Percentiles rank a stretch among this genome's conserved stretches.
Evolutionary conservation across 1,139 yeast species (phyloP).

Genomic region (Geotrichum aggregatum): DNA sequence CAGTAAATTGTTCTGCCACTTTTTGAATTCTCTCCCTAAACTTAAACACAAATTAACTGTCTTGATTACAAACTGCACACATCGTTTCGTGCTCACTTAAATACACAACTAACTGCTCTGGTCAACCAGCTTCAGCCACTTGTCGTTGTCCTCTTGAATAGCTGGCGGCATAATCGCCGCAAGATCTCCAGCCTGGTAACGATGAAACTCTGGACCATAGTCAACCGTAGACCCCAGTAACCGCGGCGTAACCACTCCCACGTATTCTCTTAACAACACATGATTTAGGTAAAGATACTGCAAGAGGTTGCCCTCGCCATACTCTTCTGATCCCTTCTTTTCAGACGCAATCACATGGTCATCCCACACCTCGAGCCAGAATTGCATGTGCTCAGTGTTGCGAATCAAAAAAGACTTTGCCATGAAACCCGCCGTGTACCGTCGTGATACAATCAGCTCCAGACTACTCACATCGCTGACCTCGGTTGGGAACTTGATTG

Average conservation of each 20-base stretch:
- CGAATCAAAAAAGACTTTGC: slow-evolving; percentile 15
- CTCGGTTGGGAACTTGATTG: slow-evolving; percentile 8
- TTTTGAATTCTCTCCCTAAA: no score
- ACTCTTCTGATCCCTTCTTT: neutral
- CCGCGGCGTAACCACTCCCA: slow-evolving; percentile 13
- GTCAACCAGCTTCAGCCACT: no score
- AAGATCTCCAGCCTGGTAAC: slow-evolving; percentile 4
- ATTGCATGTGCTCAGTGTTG: slow-evolving; percentile 12
- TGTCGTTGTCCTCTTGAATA: no score
- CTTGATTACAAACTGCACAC: no score
- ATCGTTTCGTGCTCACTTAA: no score
- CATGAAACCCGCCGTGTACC: slow-evolving; percentile 1
- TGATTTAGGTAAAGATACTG: slow-evolving; percentile 14
- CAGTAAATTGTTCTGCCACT: no score
- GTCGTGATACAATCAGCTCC: slow-evolving; percentile 9
- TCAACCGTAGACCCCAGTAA: neutral
- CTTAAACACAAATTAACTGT: no score
- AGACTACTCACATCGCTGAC: neutral
- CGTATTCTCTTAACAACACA: neutral
- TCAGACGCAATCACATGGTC: slow-evolving; percentile 10
- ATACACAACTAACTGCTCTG: no score
- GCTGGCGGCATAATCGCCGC: slow-evolving; percentile 3
- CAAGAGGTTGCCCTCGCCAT: slow-evolving; percentile 8
- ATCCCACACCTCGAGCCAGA: slow-evolving; percentile 17
- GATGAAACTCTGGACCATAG: neutral